Percentiles rank a stretch among this genome's conserved stretches.
Evolutionary conservation across 176 grass and related monocot species (phyloP).

Genomic region (Metroxylon sagu): DNA sequence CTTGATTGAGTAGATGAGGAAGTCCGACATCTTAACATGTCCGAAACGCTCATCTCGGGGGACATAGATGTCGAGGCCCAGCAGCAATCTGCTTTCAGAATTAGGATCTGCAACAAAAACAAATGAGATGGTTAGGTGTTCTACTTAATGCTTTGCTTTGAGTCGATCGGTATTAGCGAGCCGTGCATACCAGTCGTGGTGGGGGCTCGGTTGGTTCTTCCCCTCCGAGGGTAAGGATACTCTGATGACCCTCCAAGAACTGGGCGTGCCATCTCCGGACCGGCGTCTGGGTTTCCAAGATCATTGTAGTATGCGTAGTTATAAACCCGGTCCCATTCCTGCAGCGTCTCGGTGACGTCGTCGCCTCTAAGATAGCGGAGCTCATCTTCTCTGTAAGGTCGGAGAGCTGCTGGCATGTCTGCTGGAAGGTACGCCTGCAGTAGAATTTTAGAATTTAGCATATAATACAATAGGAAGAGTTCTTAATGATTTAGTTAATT

Average conservation of each 20-base stretch:
- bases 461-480: no score
- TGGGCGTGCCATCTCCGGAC: conserved; percentile 24
- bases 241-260: conserved; percentile 43
- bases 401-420: conserved; percentile 50
- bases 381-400: conserved; percentile 59
- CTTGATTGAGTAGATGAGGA: conserved; percentile 42
- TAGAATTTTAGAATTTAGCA: no score
- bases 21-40: conserved; percentile 58
- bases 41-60: conserved; percentile 67
- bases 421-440: conserved; percentile 51
- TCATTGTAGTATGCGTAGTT: conserved; percentile 69
- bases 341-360: conserved; percentile 22
- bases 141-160: neutral
- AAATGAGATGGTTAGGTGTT: neutral
- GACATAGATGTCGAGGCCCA: conserved; percentile 42
- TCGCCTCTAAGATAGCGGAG: conserved; percentile 50
- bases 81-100: conserved; percentile 41
- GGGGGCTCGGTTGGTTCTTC: conserved; percentile 29
- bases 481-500: no score
- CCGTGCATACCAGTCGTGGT: conserved; percentile 16
- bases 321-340: conserved; percentile 63
- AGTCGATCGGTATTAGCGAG: neutral
- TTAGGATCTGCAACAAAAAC: conserved; percentile 27
- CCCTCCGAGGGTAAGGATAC: conserved; percentile 43
- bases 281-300: conserved; percentile 41